Evolutionary conservation across 495 filamentous ascomycete species (phyloP), one percentile per base, ranked within the genome.

Genomic region (Penicillium ochrochloron): DNA sequence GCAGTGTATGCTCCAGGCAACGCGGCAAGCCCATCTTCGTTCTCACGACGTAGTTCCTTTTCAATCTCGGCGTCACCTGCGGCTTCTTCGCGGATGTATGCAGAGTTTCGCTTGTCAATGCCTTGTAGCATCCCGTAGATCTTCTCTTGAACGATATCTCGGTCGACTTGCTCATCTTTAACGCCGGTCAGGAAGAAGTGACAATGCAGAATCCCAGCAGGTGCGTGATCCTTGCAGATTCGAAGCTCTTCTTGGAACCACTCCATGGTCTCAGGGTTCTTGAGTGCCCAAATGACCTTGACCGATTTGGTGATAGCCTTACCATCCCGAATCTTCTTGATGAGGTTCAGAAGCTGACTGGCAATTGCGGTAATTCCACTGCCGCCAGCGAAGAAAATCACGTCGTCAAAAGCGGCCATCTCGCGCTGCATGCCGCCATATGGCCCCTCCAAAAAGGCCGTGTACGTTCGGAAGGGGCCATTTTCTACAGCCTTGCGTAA

Each of bases 221-320:
- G 91, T 57, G 94, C 91, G 66, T 85, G 87, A 72, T 97, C 90
- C 64, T 92, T 83, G 78, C 94, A 95, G 68, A 97, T 93, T 53
- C 92, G 84, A 48, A 97, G 82, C 73, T 97, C 95, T 78, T 97
- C 94, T 72, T 91, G 91, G 84, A 98, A 98, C 94, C 94, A 98
- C 73, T 96, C 93, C 85, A 98, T 93, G 9, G 92, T 92, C 76
- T 97, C 94, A 39, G 92, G 86, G 57, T 89, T 87, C 74, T 94
- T 94, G 52, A 98, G 79, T 21, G 93, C 88, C 94, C 94, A 98
- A 14, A 98, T 86, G 6, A 98, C 91, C 23, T 93, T 89, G 31
- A 98, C 89, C 59, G 90, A 90, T 76, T 88, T 92, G 17, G 94
- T 97, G 59, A 97, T 90, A 35, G 94, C 95, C 68, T 97, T 96